phyloP scores from a whole-genome alignment of 495 filamentous ascomycete species.

The Lasiosphaeria ovina region DNA sequence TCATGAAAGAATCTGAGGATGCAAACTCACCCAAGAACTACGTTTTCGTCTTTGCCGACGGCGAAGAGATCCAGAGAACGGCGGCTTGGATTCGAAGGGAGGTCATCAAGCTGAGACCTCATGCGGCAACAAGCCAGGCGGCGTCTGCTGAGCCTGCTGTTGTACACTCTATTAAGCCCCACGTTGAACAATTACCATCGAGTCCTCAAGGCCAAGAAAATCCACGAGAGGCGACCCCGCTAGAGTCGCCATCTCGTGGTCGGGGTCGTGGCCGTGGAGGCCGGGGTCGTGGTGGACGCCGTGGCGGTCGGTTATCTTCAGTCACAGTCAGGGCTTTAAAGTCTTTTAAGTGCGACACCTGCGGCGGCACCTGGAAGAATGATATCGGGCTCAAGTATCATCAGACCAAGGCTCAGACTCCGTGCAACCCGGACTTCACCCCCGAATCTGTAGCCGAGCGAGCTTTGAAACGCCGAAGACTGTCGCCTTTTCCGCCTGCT shows the following conservation, averaged over 20 bases:
- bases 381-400: constrained; percentile 54
- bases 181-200: no score
- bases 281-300: constrained; percentile 17
- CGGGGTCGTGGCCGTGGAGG: constrained; percentile 19
- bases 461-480: constrained; percentile 24
- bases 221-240: constrained; percentile 8
- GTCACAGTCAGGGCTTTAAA: constrained; percentile 31
- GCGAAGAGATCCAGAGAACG: constrained; percentile 9
- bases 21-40: constrained; percentile 7
- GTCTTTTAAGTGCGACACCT: constrained; percentile 44
- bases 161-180: no score
- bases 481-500: constrained; percentile 22
- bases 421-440: constrained; percentile 51
- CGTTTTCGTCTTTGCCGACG: constrained; percentile 21
- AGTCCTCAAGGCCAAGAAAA: neutral
- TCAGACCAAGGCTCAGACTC: constrained; percentile 42
- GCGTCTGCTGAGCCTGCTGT: neutral
- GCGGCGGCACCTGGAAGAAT: constrained; percentile 51
- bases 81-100: constrained; percentile 16
- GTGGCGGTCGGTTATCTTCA: constrained; percentile 16
- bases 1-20: constrained; percentile 4
- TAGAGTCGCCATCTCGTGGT: constrained; percentile 10
- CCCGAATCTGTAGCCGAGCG: constrained; percentile 27
- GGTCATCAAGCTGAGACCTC: constrained; percentile 9
- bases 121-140: neutral